Base-by-base conservation (phyloP, 164 flowering plant species). In the Annona squamosa region DNA sequence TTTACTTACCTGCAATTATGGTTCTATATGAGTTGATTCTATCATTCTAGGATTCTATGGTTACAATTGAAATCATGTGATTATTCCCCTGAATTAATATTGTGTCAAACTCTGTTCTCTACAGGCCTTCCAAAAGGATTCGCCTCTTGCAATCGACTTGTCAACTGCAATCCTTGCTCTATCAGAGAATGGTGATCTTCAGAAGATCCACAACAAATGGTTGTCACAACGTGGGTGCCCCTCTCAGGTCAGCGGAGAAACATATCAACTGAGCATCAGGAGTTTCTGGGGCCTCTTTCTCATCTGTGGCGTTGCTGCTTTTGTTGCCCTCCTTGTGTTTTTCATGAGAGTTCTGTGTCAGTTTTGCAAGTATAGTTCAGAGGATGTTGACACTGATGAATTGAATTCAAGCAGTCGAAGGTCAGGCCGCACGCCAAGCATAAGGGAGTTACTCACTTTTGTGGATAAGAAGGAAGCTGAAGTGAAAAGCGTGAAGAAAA, bases 241-340 rank as follows among this genome's bases (percentile, higher is more conserved):
- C 5, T 18, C 68, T 48, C 75, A 9, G 80, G 73, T 46, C 46
- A 76, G 82, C 73, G 75, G 71, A 26, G 90, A 90, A 46, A 82
- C 77, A 2, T 80, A 71, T 78, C 81, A 77, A 42, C 88, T 96
- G 17, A 81, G 87, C 5, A 91, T 93, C 6, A 77, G 44, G 17
- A 96, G 99, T 82, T 96, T 96, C 73, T 93, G 99, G 97, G 99
- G 99, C 46, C 86, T 93, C 19, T 93, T 92, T 77, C 86, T 92
- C 68, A 89, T 96, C 44, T 88, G 91, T 73, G 98, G 95, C 64
- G 64, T 86, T 42, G 85, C 87, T 1, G 90, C 94, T 80, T 65
- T 88, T 72, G 46, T 91, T 37, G 88, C 98, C 42, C 87, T 96
- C 57, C 37, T 76, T 1, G 48, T 85, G 10, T 95, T 90, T 78